phyloP scores from a whole-genome alignment of 176 grass and related monocot genomes.

The Lolium perenne region DNA sequence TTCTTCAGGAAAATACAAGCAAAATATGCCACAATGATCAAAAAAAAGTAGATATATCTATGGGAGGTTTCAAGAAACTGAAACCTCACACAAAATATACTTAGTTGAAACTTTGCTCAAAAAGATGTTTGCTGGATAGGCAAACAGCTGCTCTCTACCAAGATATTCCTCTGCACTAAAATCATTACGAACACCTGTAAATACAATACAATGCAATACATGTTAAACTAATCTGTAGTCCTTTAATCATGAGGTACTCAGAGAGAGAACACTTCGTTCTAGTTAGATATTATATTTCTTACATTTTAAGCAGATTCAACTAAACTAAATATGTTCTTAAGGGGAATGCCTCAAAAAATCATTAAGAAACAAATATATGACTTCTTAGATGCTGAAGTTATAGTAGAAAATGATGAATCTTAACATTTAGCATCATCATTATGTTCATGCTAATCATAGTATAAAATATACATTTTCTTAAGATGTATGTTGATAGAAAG shows the following conservation, averaged over 20 bases:
- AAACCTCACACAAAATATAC: background rate
- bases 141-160: background rate
- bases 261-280: background rate
- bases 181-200: background rate
- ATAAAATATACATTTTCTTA: background rate
- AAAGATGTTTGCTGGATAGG: background rate
- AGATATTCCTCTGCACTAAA: background rate
- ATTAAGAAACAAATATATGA: background rate
- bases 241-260: background rate
- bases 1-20: background rate
- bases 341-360: background rate
- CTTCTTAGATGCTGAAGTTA: background rate
- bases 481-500: background rate
- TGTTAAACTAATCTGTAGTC: background rate
- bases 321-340: background rate
- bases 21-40: background rate
- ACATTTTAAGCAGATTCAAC: no score
- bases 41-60: background rate
- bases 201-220: background rate
- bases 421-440: background rate
- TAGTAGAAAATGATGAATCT: background rate
- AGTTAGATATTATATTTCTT: background rate
- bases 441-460: background rate
- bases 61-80: background rate
- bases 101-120: background rate